Evolutionary conservation across 2,329 filamentous ascomycete species (phyloP), one percentile per base, ranked within the genome.

Genomic region (Calonectria henricotiae): DNA sequence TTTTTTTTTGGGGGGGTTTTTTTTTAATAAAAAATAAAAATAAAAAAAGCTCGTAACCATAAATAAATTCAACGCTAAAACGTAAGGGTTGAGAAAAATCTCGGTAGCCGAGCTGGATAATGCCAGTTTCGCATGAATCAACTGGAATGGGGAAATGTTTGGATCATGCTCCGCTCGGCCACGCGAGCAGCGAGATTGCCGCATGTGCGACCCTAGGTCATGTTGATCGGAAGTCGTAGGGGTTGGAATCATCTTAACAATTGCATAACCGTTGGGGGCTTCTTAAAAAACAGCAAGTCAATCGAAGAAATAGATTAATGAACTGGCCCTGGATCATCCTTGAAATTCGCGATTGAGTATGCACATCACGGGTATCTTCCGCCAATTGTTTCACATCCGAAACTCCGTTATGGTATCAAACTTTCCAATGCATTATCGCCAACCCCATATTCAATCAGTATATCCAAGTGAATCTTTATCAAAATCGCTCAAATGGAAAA

Each of bases 401-500:
- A 58, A 58, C 51, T 58, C 51, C 51, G 25, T 58, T 5, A 25
- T 58, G 32, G 20, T 58, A 39, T 39, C 51, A 20, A n/a, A 51
- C 13, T 8, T 8, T 20, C 35, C 20, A 25, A 15, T 12, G 30
- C 30, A 25, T 39, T 58, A 23, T 39, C 37, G 13, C 43, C n/a
- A 46, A 46, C n/a, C 43, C 43, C 43, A 46, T 46, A 23, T 46
- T 8, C 43, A 46, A 23, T 23, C 43, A 23, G 43, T 12, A 20
- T 39, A 58, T 25, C 51, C 6, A 23, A 39, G 51, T 39, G 2
- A 55, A 55, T 55, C 7, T 37, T 25, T n/a, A 13, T 55, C 35
- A 39, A 55, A 55, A 55, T 55, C 51, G 20, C 51, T 55, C 32
- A 39, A 58, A 58, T 58, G 32, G 17, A 58, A 58, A n/a, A 37